A percentile compares a stretch with the other conserved stretches of the same genome.
These are phyloP conservation scores for Hypoxylon perforatum DNA, from an alignment of 495 filamentous ascomycete genomes.

Conservation along the genomic window DNA sequence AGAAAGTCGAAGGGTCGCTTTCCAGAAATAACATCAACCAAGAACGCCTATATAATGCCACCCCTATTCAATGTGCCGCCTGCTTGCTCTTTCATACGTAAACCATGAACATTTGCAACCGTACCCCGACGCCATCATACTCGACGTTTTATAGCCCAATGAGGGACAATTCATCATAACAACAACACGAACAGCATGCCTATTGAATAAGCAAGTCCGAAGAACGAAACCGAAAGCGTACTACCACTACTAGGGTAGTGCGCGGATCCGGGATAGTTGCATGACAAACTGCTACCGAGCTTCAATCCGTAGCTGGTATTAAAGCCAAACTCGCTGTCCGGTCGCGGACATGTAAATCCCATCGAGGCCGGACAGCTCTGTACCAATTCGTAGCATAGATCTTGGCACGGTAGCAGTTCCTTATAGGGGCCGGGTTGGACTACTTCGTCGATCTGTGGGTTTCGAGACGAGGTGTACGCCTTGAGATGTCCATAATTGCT, in stretches of 20 bases:
- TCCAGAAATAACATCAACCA: constrained; percentile 19
- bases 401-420: constrained; percentile 86
- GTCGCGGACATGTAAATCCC: constrained; percentile 78
- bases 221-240: constrained; percentile 31
- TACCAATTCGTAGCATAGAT: constrained; percentile 85
- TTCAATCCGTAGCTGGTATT: constrained; percentile 72
- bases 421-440: constrained; percentile 92
- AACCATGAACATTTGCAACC: constrained; percentile 19
- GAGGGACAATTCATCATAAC: constrained; percentile 2
- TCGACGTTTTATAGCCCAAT: constrained; percentile 6
- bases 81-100: constrained; percentile 16
- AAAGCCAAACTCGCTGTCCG: constrained; percentile 59
- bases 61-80: constrained; percentile 3
- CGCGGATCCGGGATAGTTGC: constrained; percentile 61
- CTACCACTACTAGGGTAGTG: constrained; percentile 44
- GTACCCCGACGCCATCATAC: constrained; percentile 17
- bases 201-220: constrained; percentile 22
- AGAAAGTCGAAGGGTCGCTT: not conserved
- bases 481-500: constrained; percentile 31
- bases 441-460: constrained; percentile 72
- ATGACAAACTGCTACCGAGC: constrained; percentile 37
- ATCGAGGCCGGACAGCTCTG: constrained; percentile 84
- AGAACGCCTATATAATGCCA: constrained; percentile 37
- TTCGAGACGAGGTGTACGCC: constrained; percentile 69
- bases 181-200: constrained; percentile 26